phyloP scores from a whole-genome alignment of 1,284 basidiomycete genomes.

The Leccinum fuscescens region DNA sequence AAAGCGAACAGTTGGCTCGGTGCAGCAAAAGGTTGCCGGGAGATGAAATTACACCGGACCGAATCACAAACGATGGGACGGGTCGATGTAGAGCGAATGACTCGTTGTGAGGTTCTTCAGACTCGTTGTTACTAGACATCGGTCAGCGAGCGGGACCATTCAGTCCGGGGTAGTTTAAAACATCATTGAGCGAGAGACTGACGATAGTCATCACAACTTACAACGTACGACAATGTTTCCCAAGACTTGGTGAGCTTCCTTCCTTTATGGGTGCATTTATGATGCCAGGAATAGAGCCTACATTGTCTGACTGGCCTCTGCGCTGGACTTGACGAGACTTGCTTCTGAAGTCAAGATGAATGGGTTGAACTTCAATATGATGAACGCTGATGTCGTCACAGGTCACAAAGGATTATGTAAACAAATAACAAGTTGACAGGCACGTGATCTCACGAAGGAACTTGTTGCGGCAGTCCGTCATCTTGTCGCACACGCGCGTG shows the following conservation, averaged over 20 bases:
- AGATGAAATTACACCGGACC: not conserved
- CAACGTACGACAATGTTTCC: not conserved
- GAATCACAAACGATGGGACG: not conserved
- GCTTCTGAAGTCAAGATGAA: conserved; percentile 1
- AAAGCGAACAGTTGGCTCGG: not conserved
- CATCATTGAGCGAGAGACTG: not conserved
- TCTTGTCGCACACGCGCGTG: not conserved
- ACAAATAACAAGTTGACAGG: not conserved
- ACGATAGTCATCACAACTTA: not conserved
- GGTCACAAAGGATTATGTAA: not conserved
- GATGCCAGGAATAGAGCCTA: conserved; percentile 4
- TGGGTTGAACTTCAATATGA: not conserved
- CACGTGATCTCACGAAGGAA: not conserved
- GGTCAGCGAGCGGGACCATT: not conserved
- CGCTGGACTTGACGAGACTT: conserved; percentile 4
- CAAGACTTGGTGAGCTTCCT: not conserved
- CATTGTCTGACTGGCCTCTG: conserved; percentile 1
- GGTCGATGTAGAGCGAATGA: too few relatives aligned
- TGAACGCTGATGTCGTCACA: not conserved
- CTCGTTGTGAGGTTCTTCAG: too few relatives aligned
- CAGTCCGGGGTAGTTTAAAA: not conserved
- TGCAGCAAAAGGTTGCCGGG: not conserved
- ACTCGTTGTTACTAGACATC: not conserved
- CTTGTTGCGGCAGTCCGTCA: too few relatives aligned
- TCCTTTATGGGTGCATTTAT: not conserved